Conservation (phyloP, 331 rosid species). For the Malus hybrid region DNA sequence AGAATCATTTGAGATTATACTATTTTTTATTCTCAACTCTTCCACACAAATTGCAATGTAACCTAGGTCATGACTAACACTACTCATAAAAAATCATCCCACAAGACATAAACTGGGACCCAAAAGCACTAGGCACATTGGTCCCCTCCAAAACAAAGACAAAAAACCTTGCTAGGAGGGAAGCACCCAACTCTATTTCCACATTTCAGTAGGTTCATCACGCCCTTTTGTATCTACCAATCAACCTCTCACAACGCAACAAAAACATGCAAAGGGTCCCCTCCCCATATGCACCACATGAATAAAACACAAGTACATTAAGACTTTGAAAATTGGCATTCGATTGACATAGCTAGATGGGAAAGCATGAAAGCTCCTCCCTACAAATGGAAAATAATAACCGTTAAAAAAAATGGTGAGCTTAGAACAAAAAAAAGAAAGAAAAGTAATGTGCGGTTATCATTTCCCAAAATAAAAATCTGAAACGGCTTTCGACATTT, state of each 20-base stretch:
- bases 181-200: conserved; percentile 8
- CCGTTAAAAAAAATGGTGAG: not conserved
- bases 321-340: not conserved
- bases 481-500: too few species aligned
- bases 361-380: not conserved
- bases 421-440: too few species aligned
- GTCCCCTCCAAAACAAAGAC: conserved; percentile 4
- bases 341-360: not conserved
- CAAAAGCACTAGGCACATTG: conserved; percentile 5
- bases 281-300: conserved; percentile 6
- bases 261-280: conserved; percentile 7
- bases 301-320: not conserved
- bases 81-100: not conserved
- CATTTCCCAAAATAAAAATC: too few species aligned
- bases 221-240: not conserved
- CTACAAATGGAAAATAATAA: not conserved
- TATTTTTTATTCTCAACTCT: not conserved
- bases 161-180: not conserved
- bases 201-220: not conserved
- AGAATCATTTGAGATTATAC: not conserved
- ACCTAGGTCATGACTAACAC: not conserved
- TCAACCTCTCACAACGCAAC: conserved; percentile 1
- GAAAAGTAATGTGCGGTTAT: too few species aligned
- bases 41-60: not conserved
- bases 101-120: conserved; percentile 14